These are phyloP conservation scores for Gaeumannomyces tritici DNA, from an alignment of 2,329 filamentous ascomycete species.

Conservation along the genomic window DNA sequence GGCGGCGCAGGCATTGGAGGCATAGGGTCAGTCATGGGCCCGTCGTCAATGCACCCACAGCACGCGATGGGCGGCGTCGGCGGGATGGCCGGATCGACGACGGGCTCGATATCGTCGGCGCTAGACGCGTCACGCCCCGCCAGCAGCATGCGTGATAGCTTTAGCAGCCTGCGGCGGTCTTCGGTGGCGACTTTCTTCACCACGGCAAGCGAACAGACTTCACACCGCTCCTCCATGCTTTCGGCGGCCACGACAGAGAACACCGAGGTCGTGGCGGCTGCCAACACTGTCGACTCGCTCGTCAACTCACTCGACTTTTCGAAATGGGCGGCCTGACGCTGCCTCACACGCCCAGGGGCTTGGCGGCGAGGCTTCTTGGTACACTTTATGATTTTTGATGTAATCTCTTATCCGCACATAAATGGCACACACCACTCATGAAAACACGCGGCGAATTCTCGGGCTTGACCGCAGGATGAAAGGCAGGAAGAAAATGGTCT, in stretches of 20 bases:
- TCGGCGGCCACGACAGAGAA: slow-evolving; percentile 44
- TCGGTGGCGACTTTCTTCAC: slow-evolving; percentile 58
- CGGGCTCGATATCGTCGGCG: slow-evolving; percentile 5
- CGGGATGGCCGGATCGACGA: slow-evolving; percentile 4
- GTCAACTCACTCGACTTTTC: slow-evolving; percentile 41
- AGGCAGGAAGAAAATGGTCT: too few species aligned
- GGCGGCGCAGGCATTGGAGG: slow-evolving; percentile 17
- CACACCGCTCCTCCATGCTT: slow-evolving; percentile 50
- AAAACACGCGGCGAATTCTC: too few species aligned
- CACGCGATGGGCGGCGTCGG: neutral
- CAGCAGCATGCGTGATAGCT: slow-evolving; percentile 48
- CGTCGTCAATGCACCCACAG: neutral
- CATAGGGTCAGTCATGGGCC: neutral
- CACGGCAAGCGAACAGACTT: slow-evolving; percentile 43
- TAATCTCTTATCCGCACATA: neutral
- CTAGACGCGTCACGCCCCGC: slow-evolving; percentile 28
- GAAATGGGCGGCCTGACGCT: slow-evolving; percentile 32
- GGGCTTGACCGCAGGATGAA: too few species aligned
- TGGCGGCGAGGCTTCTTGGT: too few species aligned
- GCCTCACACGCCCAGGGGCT: too few species aligned
- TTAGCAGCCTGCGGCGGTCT: slow-evolving; percentile 50
- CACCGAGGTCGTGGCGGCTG: slow-evolving; percentile 32
- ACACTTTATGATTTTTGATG: neutral
- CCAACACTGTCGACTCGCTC: slow-evolving; percentile 21
- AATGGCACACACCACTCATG: too few species aligned